Conservation (phyloP, 1,139 yeast species). For the Chernovozyma aurita region DNA sequence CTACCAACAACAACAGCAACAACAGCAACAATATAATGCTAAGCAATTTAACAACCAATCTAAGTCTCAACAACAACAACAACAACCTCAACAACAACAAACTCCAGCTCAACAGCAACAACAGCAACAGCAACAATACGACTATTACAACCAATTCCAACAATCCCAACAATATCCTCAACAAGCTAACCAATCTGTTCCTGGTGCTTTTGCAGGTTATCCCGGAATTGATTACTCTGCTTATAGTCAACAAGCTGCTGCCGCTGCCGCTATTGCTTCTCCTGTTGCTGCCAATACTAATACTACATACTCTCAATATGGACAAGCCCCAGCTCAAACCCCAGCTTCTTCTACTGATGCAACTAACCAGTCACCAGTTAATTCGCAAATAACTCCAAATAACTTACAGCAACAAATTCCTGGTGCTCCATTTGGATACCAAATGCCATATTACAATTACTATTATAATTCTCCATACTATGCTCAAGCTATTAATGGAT, state of each 20-base stretch:
- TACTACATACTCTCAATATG: slow-evolving; percentile 24
- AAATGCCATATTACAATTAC: slow-evolving; percentile 34
- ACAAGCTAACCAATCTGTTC: slow-evolving; percentile 33
- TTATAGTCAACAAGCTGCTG: slow-evolving; percentile 33
- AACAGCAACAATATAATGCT: slow-evolving; percentile 14
- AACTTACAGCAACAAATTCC: slow-evolving; percentile 23
- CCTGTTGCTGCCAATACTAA: slow-evolving; percentile 34
- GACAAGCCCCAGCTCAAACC: slow-evolving; percentile 15
- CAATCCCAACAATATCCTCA: slow-evolving; percentile 37
- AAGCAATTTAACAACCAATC: slow-evolving; percentile 10
- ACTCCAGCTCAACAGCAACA: slow-evolving; percentile 16
- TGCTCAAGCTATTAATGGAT: slow-evolving; percentile 27
- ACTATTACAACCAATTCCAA: slow-evolving; percentile 35
- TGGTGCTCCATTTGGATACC: slow-evolving; percentile 40
- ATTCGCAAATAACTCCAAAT: slow-evolving; percentile 21
- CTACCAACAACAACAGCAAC: slow-evolving; percentile 15
- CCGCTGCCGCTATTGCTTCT: slow-evolving; percentile 19
- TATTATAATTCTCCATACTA: slow-evolving; percentile 43
- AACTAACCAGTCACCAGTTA: slow-evolving; percentile 26
- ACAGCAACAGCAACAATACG: slow-evolving; percentile 21
- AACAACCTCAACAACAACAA: slow-evolving; percentile 22
- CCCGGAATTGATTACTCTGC: slow-evolving; percentile 43
- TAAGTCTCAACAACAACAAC: slow-evolving; percentile 10
- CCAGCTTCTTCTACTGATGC: slow-evolving; percentile 14
- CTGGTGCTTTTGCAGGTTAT: slow-evolving; percentile 41